A percentile compares a stretch with the other conserved stretches of the same genome.
phyloP scores from a whole-genome alignment of 495 filamentous ascomycete genomes.

The Tuber magnatum region DNA sequence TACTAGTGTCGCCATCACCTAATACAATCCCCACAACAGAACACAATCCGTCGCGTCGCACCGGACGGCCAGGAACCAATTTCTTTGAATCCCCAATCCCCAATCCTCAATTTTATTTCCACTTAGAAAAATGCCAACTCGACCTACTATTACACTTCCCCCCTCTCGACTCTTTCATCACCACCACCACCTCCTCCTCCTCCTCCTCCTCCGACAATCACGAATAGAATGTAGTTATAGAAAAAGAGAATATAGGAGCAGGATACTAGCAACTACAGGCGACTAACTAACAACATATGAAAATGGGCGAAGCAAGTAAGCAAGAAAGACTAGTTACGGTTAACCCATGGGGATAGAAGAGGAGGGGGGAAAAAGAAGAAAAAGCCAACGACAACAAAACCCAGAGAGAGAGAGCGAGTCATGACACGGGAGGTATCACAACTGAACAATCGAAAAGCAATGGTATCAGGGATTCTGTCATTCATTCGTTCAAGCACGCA shows the following conservation, averaged over 20 bases:
- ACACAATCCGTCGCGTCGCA: not conserved
- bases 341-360: not conserved
- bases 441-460: not conserved
- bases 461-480: not conserved
- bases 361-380: not conserved
- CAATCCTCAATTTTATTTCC: not conserved
- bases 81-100: not conserved
- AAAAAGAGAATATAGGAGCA: not conserved
- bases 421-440: not conserved
- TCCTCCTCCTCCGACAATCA: not conserved
- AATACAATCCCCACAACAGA: not conserved
- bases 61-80: not conserved
- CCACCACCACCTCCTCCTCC: no score
- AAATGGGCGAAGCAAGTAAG: not conserved
- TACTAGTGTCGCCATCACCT: no score
- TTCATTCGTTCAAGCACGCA: not conserved
- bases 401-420: not conserved
- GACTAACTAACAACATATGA: not conserved
- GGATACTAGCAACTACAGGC: not conserved
- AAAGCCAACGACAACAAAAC: not conserved
- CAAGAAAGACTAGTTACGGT: not conserved
- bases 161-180: no score
- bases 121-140: not conserved
- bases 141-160: not conserved
- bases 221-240: not conserved